These are phyloP conservation scores for Zygosaccharomyces siamensis DNA, from an alignment of 805 yeast species.

Conservation along the genomic window DNA sequence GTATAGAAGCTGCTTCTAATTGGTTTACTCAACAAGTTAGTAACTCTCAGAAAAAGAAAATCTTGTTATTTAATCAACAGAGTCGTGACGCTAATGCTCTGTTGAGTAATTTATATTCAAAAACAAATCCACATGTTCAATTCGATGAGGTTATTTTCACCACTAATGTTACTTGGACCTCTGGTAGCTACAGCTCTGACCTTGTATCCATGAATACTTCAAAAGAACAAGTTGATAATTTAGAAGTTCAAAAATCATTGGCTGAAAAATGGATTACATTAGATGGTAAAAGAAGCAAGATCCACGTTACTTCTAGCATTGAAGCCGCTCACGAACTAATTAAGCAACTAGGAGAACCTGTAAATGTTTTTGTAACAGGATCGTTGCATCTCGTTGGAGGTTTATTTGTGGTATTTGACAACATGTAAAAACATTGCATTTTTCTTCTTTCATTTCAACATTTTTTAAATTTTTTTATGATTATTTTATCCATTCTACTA, in stretches of 20 bases:
- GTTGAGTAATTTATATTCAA: slow-evolving; percentile 47
- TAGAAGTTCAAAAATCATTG: slow-evolving; percentile 73
- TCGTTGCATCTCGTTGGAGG: slow-evolving; percentile 95
- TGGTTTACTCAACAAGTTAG: slow-evolving; percentile 55
- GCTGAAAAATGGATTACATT: slow-evolving; percentile 63
- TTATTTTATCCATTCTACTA: not conserved
- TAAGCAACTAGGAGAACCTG: slow-evolving; percentile 33
- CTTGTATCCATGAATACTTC: slow-evolving; percentile 82
- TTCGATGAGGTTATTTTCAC: slow-evolving; percentile 82
- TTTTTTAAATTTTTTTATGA: not conserved
- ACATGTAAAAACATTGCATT: no score
- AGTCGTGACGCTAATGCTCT: slow-evolving; percentile 76
- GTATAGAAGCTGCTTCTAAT: slow-evolving; percentile 69
- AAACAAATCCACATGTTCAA: slow-evolving; percentile 38
- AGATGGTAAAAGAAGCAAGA: slow-evolving; percentile 39
- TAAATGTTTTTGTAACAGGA: slow-evolving; percentile 88
- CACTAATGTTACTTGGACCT: slow-evolving; percentile 87
- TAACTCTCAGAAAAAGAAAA: slow-evolving; percentile 28
- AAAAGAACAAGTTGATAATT: slow-evolving; percentile 68
- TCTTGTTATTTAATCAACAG: slow-evolving; percentile 89
- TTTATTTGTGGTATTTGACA: slow-evolving; percentile 62
- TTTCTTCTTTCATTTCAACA: no score
- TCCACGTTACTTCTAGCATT: slow-evolving; percentile 63
- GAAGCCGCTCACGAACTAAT: slow-evolving; percentile 61
- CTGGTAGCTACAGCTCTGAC: slow-evolving; percentile 75